Percentiles rank a stretch among this genome's conserved stretches.
Conservation (phyloP, 768 basidiomycete genomes). For the Macrolepiota fuliginosa region DNA sequence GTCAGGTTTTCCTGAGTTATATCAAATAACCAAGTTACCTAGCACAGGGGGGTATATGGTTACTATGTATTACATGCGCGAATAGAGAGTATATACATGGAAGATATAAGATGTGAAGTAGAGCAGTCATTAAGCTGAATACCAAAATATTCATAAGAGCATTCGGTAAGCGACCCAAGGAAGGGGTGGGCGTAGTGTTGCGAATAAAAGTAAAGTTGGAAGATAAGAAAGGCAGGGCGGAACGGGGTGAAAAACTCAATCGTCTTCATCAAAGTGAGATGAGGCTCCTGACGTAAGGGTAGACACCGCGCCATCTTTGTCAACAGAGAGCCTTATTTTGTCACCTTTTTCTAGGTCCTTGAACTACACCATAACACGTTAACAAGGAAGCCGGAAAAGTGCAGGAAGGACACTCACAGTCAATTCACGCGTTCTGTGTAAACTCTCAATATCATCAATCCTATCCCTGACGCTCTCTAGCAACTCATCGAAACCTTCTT, state of each 20-base stretch:
- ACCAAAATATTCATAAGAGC: too few species aligned
- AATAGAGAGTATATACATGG: too few species aligned
- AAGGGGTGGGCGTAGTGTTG: too few species aligned
- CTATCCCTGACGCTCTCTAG: slow-evolving; percentile 71
- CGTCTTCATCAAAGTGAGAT: slow-evolving; percentile 9
- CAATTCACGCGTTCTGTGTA: slow-evolving; percentile 76
- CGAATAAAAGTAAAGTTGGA: too few species aligned
- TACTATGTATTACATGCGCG: too few species aligned
- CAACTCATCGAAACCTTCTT: slow-evolving; percentile 78
- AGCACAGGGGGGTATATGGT: too few species aligned
- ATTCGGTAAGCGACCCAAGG: too few species aligned
- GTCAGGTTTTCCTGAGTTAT: too few species aligned
- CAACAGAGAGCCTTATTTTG: slow-evolving; percentile 50
- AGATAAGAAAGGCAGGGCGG: neutral
- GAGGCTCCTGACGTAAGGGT: slow-evolving; percentile 21
- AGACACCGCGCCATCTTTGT: slow-evolving; percentile 49
- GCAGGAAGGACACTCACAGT: slow-evolving; percentile 44
- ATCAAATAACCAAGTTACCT: too few species aligned
- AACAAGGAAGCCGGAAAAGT: neutral
- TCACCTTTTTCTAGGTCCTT: slow-evolving; percentile 48
- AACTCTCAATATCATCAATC: slow-evolving; percentile 84
- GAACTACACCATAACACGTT: slow-evolving; percentile 30
- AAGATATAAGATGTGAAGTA: too few species aligned
- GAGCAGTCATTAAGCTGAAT: too few species aligned
- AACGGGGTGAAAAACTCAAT: neutral